Evolutionary conservation across 1,139 yeast genomes (phyloP), one percentile per base, ranked within the genome.

Genomic region (Kurtzmaniella quercitrusa): DNA sequence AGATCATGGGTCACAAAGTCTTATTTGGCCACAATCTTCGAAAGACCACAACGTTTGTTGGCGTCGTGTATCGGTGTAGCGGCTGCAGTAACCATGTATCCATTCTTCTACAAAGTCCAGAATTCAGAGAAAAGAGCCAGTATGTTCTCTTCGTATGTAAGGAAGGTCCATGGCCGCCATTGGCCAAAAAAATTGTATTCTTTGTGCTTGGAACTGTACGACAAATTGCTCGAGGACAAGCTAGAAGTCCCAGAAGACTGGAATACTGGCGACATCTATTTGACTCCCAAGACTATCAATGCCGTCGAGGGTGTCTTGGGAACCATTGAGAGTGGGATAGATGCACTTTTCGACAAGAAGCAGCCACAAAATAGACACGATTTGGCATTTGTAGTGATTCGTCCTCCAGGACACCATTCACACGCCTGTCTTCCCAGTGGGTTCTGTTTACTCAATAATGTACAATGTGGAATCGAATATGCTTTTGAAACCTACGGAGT

Each of bases 351-450:
- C 51, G 59, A 55, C 43, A 34, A 37, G 19, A 62, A 53, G 41
- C 58, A 53, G 44, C 45, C 16, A 57, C 56, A 55, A 12, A 59
- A 61, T 7, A 66, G 67, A 36, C 77, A 79, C 48, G 75, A 73
- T 50, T 70, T 84, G 45, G 84, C 84, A 2, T 86, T 86, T 63
- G 82, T 83, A 0, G 79, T 82, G 2, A 77, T 87, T 39, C 70
- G 95, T 44, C 95, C 95, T 2, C 95, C 95, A 0, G 96, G 96
- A 1, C 96, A 88, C 58, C 96, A 88, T 59, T 84, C 90, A n/a
- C 95, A 86, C 55, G 85, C 90, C 0, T 80, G 85, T 48, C 74
- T 81, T 16, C 95, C 96, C 0, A 82, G 91, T 34, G 96, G 96
- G n/a, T 88, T 88, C 58, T 88, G 96, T 61, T 65, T 88, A 41